Percentiles rank a stretch among this genome's conserved stretches.
Conservation (phyloP, 108 stramenopile genomes). For the Stephanodiscus triporus region DNA sequence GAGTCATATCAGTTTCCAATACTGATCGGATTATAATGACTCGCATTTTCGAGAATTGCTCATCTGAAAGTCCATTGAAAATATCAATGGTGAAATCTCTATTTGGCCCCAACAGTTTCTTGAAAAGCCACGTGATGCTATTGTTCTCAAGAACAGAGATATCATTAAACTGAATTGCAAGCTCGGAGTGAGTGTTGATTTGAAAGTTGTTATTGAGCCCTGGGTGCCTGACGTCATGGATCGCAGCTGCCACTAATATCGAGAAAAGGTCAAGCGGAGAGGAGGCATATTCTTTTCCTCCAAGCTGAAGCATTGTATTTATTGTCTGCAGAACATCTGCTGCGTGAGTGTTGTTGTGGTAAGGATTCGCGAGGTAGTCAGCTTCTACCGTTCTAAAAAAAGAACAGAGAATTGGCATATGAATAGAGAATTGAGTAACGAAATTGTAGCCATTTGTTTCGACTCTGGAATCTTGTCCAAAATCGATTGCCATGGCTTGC, state of each 20-base stretch:
- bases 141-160: conserved; percentile 74
- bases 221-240: conserved; percentile 89
- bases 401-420: conserved; percentile 9
- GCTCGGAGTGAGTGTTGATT: conserved; percentile 53
- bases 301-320: conserved; percentile 55
- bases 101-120: conserved; percentile 35
- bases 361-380: conserved; percentile 53
- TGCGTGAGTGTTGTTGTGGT: conserved; percentile 68
- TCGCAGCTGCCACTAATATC: conserved; percentile 64
- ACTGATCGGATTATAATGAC: conserved; percentile 53
- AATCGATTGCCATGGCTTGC: conserved; percentile 28
- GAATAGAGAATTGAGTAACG: conserved; percentile 6
- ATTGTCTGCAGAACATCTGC: conserved; percentile 69
- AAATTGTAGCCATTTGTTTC: conserved; percentile 31
- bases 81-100: conserved; percentile 46
- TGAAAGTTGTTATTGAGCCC: conserved; percentile 85
- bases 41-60: conserved; percentile 37
- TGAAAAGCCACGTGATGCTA: conserved; percentile 63
- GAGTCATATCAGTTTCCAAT: conserved; percentile 68
- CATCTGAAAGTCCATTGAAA: conserved; percentile 29
- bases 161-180: conserved; percentile 83
- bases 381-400: conserved; percentile 18
- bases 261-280: conserved; percentile 47
- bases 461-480: conserved; percentile 10
- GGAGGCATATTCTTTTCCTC: conserved; percentile 38